Conservation (phyloP, 2,329 filamentous ascomycete genomes). For the Alternaria hordeiaustralica region DNA sequence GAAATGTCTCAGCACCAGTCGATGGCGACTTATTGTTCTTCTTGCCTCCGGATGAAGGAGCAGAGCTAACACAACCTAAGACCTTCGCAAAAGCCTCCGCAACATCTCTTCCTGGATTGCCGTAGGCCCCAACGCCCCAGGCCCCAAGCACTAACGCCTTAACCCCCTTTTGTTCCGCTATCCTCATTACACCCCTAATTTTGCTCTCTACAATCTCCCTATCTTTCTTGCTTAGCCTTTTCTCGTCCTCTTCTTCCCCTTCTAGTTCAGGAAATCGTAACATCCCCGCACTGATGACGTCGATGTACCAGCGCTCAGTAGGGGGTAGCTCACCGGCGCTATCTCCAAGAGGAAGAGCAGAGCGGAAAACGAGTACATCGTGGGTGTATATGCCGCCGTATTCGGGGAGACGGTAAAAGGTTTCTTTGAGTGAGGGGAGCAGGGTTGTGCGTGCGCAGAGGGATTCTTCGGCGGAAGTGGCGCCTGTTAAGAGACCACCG, state of each 20-base stretch:
- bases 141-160: constrained; percentile 65
- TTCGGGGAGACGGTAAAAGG: constrained; percentile 67
- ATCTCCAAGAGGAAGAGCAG: constrained; percentile 32
- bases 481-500: constrained; percentile 66
- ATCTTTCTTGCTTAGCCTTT: constrained; percentile 51
- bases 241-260: constrained; percentile 49
- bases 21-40: constrained; percentile 20
- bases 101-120: constrained; percentile 66
- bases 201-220: constrained; percentile 60
- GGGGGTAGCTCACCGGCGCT: constrained; percentile 51
- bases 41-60: constrained; percentile 26
- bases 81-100: constrained; percentile 61
- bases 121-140: constrained; percentile 70
- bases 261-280: constrained; percentile 63
- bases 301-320: constrained; percentile 63
- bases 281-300: constrained; percentile 66
- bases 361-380: constrained; percentile 66
- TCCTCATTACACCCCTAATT: constrained; percentile 64
- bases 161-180: constrained; percentile 53
- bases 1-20: constrained; percentile 47
- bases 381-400: constrained; percentile 63
- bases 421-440: constrained; percentile 63
- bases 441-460: constrained; percentile 68
- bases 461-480: constrained; percentile 66
- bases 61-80: constrained; percentile 8